Conservation (phyloP, 768 basidiomycete genomes). For the Pisolithus tinctorius region DNA sequence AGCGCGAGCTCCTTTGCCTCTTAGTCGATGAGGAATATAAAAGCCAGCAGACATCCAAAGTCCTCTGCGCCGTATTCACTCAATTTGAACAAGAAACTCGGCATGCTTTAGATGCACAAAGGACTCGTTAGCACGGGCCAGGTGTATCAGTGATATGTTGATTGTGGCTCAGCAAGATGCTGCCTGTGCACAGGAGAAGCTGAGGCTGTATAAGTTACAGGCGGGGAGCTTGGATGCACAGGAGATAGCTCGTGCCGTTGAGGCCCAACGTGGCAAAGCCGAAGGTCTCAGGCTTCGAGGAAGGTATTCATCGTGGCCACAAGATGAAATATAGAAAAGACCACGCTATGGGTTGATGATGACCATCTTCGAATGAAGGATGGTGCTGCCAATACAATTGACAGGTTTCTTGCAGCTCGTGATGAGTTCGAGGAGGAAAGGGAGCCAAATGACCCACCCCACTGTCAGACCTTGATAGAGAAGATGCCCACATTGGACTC, state of each 20-base stretch:
- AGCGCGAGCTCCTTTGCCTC: conserved; percentile 24
- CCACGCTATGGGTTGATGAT: conserved; percentile 12
- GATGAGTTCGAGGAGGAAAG: conserved; percentile 19
- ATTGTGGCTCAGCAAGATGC: conserved; percentile 24
- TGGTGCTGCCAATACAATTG: conserved; percentile 12
- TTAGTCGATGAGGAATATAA: conserved; percentile 38
- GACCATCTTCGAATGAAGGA: conserved; percentile 12
- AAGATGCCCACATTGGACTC: conserved; percentile 10
- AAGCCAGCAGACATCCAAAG: conserved; percentile 31
- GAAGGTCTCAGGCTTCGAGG: conserved; percentile 45
- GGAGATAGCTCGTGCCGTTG: conserved; percentile 40
- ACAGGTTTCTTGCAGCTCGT: conserved; percentile 18
- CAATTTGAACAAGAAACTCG: conserved; percentile 31
- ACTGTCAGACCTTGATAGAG: conserved; percentile 21
- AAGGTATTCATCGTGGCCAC: conserved; percentile 37
- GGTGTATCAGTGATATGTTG: conserved; percentile 27
- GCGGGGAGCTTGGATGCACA: conserved; percentile 53
- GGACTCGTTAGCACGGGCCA: conserved; percentile 15
- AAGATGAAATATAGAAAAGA: conserved; percentile 24
- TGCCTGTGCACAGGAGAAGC: conserved; percentile 36
- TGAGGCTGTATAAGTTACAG: conserved; percentile 51
- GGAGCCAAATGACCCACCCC: conserved; percentile 10
- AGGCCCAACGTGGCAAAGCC: conserved; percentile 42
- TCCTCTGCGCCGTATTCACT: conserved; percentile 31
- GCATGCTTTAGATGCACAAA: conserved; percentile 31